Percentiles rank a stretch among this genome's conserved stretches.
Evolutionary conservation across 805 yeast genomes (phyloP).

Genomic region (Sugiyamaella floridensis): DNA sequence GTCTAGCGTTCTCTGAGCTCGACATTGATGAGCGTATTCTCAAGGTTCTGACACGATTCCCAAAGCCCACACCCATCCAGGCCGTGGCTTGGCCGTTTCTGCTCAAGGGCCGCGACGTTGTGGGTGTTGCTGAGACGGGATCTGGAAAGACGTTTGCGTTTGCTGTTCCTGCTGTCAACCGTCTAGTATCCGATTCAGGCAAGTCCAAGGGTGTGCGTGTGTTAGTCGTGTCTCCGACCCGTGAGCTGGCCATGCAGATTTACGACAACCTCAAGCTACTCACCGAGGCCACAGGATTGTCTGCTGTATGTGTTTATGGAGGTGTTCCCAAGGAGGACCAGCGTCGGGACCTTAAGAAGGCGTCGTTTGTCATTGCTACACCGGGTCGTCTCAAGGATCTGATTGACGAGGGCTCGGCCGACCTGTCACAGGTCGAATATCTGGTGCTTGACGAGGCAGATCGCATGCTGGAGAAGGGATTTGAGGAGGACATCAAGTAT

Average conservation of each 20-base stretch:
- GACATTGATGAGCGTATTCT: constrained; percentile 46
- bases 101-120: constrained; percentile 69
- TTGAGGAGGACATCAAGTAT: constrained; percentile 88
- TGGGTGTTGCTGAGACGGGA: constrained; percentile 98
- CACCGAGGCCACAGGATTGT: constrained; percentile 52
- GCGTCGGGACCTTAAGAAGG: constrained; percentile 59
- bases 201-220: constrained; percentile 53
- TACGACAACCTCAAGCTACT: constrained; percentile 69
- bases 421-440: constrained; percentile 60
- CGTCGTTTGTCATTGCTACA: constrained; percentile 80
- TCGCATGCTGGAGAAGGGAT: constrained; percentile 97
- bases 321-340: constrained; percentile 97
- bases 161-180: constrained; percentile 92
- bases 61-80: constrained; percentile 94
- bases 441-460: constrained; percentile 96
- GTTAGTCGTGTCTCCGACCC: constrained; percentile 87
- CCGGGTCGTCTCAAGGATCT: constrained; percentile 96
- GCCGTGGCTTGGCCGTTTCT: constrained; percentile 91
- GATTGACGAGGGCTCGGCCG: constrained; percentile 78
- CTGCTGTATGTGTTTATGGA: constrained; percentile 86
- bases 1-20: constrained; percentile 59
- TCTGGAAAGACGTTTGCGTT: constrained; percentile 97
- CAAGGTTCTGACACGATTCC: constrained; percentile 62
- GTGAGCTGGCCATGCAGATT: constrained; percentile 94
- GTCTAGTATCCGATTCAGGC: constrained; percentile 38